Percentiles rank a stretch among this genome's conserved stretches.
Evolutionary conservation across 495 filamentous ascomycete species (phyloP).

Genomic region (Penicillium pancosmium): DNA sequence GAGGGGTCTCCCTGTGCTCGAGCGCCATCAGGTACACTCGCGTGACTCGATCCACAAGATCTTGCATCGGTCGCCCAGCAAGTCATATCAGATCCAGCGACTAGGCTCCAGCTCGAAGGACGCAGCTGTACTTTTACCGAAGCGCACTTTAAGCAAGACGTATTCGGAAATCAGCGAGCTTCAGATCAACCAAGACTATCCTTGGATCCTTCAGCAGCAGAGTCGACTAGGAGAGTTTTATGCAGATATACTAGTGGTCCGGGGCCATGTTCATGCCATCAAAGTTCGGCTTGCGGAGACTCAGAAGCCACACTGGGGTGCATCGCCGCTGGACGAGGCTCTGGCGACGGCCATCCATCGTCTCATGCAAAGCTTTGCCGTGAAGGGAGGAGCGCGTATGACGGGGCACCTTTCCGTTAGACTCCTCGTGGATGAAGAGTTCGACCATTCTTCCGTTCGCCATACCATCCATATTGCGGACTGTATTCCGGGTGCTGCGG

Average conservation of each 20-base stretch:
- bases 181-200: slow-evolving; percentile 54
- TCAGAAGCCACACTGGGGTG: slow-evolving; percentile 50
- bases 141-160: slow-evolving; percentile 53
- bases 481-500: slow-evolving; percentile 38
- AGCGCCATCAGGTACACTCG: slow-evolving; percentile 59
- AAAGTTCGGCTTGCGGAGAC: slow-evolving; percentile 55
- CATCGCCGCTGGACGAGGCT: slow-evolving; percentile 53
- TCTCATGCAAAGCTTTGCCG: slow-evolving; percentile 61
- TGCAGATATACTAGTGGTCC: slow-evolving; percentile 66
- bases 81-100: slow-evolving; percentile 64
- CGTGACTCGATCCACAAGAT: slow-evolving; percentile 57
- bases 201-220: slow-evolving; percentile 73
- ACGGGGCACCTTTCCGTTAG: slow-evolving; percentile 74
- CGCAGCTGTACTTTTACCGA: slow-evolving; percentile 59
- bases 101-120: slow-evolving; percentile 52
- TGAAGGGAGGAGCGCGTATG: slow-evolving; percentile 46
- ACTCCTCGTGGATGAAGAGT: slow-evolving; percentile 60
- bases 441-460: slow-evolving; percentile 39
- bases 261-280: slow-evolving; percentile 62
- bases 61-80: slow-evolving; percentile 52
- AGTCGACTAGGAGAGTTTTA: slow-evolving; percentile 66
- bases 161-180: slow-evolving; percentile 56
- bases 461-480: slow-evolving; percentile 43
- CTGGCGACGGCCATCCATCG: slow-evolving; percentile 60
- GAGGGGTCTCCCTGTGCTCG: slow-evolving; percentile 59